Base-by-base conservation (phyloP, 495 filamentous ascomycete genomes). In the Bryoglossum gracile region DNA sequence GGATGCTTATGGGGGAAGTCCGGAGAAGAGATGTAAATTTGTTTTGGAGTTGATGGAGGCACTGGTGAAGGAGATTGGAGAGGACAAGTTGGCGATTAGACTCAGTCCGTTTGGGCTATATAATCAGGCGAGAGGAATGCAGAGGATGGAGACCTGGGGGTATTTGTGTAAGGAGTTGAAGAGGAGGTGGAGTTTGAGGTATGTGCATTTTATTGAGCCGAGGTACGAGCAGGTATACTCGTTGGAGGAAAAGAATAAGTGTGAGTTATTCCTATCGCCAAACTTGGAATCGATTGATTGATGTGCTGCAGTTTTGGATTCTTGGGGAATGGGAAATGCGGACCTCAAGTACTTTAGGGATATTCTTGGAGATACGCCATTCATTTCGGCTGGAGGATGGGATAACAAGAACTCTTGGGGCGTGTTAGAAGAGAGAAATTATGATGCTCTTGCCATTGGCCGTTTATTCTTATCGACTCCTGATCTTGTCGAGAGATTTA, bases 131-230 rank as follows among this genome's bases (percentile, higher is more conserved):
- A 60, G 68, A 41, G 64, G 69, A 2, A 65, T 64, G 50, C 60
- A 75, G 58, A 62, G 66, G 22, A 25, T 67, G 8, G 65, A 65
- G 50, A 72, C 72, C 16, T 79, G 73, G 72, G 63, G 62, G 14
- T 56, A 68, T 53, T 59, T 79, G n/a, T 74, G 69, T 41, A 47
- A 60, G 49, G 55, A 70, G 55, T 50, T 77, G 49, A 77, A 77
- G 60, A 71, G 69, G 59, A 56, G 62, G 5, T 62, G 68, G 1
- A 52, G 58, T 11, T 60, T 81, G 42, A 71, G 68, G 10, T 77
- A 75, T 49, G 69, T 77, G 30, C 70, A 68, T 56, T 73, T 77
- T 50, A 65, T 77, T 43, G 73, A 77, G 57, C 71, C 74, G 68
- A 62, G 74, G 17, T 75, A 66, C 56, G 73, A 77, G 41, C 72